Conservation (phyloP, 306 rosid species). For the Medicago arabica region DNA sequence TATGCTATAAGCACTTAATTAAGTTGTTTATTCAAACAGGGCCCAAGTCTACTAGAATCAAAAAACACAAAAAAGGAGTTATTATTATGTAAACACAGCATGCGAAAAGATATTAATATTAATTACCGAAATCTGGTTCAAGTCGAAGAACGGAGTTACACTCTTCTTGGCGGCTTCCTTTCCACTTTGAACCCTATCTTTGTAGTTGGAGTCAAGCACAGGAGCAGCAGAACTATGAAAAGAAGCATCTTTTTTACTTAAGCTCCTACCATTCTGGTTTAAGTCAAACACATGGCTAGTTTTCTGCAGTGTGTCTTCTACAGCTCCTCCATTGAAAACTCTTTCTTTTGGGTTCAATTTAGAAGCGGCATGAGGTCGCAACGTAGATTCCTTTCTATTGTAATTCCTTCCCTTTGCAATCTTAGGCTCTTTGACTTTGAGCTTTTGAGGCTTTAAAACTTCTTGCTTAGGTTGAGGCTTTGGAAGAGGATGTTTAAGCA, state of each 20-base stretch:
- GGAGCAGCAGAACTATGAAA: conserved; percentile 50
- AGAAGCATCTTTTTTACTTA: conserved; percentile 53
- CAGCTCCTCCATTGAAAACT: conserved; percentile 47
- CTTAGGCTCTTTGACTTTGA: conserved; percentile 47
- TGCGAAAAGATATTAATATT: neutral
- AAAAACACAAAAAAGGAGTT: conserved; percentile 25
- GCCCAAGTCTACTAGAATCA: conserved; percentile 15
- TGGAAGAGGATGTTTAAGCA: conserved; percentile 53
- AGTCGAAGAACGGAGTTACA: conserved; percentile 67
- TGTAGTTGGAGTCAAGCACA: conserved; percentile 61
- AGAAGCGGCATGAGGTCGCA: conserved; percentile 38
- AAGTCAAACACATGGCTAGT: conserved; percentile 61
- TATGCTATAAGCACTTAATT: too few relatives aligned
- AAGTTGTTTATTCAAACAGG: neutral
- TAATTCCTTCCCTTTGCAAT: conserved; percentile 56
- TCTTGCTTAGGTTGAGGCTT: conserved; percentile 54
- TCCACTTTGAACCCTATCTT: conserved; percentile 61
- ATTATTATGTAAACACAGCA: conserved; percentile 7
- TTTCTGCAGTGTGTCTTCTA: conserved; percentile 45
- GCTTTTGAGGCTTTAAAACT: conserved; percentile 44
- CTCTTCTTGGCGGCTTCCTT: conserved; percentile 68
- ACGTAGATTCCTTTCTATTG: conserved; percentile 56
- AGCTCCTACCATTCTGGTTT: conserved; percentile 63
- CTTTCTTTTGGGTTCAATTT: conserved; percentile 62
- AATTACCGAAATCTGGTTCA: conserved; percentile 95